Base-by-base conservation (phyloP, 305 asterid genomes). In the Striga hermonthica region DNA sequence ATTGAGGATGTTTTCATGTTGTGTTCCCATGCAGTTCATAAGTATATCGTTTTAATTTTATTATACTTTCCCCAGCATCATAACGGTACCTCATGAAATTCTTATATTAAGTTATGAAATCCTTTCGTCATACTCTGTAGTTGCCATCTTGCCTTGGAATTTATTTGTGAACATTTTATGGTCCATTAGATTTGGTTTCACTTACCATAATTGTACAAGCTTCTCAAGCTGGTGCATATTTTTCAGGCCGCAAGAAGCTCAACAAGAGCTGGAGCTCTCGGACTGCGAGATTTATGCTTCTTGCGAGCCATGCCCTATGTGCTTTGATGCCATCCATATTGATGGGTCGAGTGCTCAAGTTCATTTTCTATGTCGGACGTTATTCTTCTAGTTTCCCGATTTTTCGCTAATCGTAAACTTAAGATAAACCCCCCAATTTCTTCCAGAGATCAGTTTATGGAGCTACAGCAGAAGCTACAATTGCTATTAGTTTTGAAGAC, bases 281-380 rank as follows among this genome's bases (percentile, higher is more conserved):
- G 95, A 94, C 71, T 94, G 98, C 53, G 99, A 90, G 86, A 90
- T 93, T 5, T 93, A 90, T 67, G 96, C 97, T 49, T 93, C 99
- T 4, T 93, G 95, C 65, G 96, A 94, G 78, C 99, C 98, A n/a
- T 90, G 98, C 67, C 98, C 97, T 4, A 94, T 94, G 99, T 94
- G 99, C 83, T 88, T 90, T 63, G 96, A 96, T 28, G 97, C 99
- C 48, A 91, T 94, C 82, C 97, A 90, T 78, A 95, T 90, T 64
- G n/a, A n/a, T n/a, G 86, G 97, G 97, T 88, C 56, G 10, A 13
- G 14, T 60, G 14, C 45, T 49, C 45, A 16, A 5, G 31, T 64
- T 41, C 6, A 44, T 56, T 60, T 57, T 3, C 14, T 37, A 7
- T 57, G 43, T 59, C 43, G 15, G 9, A 4, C 2, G 5, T 4